Evolutionary conservation across 2,329 filamentous ascomycete genomes (phyloP), one percentile per base, ranked within the genome.

Genomic region (Calonectria hongkongensis): DNA sequence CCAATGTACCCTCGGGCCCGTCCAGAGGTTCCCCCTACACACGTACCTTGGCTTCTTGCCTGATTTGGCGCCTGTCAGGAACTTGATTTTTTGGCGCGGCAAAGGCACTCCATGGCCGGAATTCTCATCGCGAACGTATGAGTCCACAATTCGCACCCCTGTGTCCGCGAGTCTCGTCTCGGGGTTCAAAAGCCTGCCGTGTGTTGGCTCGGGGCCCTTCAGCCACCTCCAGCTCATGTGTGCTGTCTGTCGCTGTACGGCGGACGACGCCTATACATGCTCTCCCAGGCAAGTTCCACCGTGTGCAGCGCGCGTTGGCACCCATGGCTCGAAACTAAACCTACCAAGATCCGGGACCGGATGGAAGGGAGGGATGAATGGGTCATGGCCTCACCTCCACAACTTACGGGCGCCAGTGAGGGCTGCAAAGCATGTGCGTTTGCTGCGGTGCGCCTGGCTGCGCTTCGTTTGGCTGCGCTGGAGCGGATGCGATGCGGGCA

Each of bases 371-470:
- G 54, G 54, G 54, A 60, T 41, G 54, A 39, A 62, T 71, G 48
- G 67, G 62, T 58, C 68, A 25, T 63, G 54, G 50, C 45, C 69
- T 70, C 68, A 70, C 68, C 62, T 71, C 69, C 64, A 71, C 62
- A 71, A 63, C 68, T 28, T 45, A 56, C 68, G 56, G 68, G 67
- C 39, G 62, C 62, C 63, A 68, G 66, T 12, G 58, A 47, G 66
- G 54, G 33, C 47, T 64, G 63, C 51, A 62, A 62, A 60, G 50
- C 51, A 71, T 71, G 69, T 67, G 69, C 54, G 39, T 56, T 27
- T 62, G 36, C 68, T 43, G 39, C 30, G 33, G 45, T 56, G 36
- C 36, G 60, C 25, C 25, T 18, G n/a, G 41, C 43, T 56, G 43
- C 60, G 15, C 41, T 68, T 56, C 66, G 41, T 58, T 60, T 50